phyloP scores from a whole-genome alignment of 768 basidiomycete genomes.

The Lyophyllum shimeji region DNA sequence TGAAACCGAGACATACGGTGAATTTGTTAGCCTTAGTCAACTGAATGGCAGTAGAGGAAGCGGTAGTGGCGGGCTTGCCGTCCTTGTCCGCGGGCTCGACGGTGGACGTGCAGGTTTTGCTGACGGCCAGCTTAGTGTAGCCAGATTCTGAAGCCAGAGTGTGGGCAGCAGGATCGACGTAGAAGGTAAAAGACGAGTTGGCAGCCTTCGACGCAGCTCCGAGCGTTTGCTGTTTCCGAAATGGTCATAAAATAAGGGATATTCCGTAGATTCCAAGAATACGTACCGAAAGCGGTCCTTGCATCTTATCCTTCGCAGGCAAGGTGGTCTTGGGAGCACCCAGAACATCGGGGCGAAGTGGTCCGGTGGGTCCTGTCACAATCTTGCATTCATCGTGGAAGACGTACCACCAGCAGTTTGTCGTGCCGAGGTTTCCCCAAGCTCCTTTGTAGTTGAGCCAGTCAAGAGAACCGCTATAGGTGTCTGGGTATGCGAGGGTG shows the following conservation, averaged over 20 bases:
- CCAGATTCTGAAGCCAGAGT: neutral
- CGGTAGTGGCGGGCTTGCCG: neutral
- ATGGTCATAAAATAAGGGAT: neutral
- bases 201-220: slow-evolving; percentile 8
- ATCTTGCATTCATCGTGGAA: slow-evolving; percentile 15
- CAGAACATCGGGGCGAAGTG: slow-evolving; percentile 14
- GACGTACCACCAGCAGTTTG: slow-evolving; percentile 16
- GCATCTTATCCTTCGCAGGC: neutral
- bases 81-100: neutral
- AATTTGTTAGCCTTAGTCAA: slow-evolving; percentile 7
- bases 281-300: slow-evolving; percentile 15
- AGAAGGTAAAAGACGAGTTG: slow-evolving; percentile 15
- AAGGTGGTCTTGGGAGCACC: slow-evolving; percentile 4
- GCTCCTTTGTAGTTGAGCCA: slow-evolving; percentile 20
- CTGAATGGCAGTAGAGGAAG: neutral
- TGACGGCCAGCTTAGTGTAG: slow-evolving; percentile 9
- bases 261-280: neutral
- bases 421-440: slow-evolving; percentile 18
- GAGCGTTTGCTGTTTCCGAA: slow-evolving; percentile 14
- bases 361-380: slow-evolving; percentile 16
- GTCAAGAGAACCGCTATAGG: slow-evolving; percentile 9
- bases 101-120: slow-evolving; percentile 12
- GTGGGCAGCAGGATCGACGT: slow-evolving; percentile 5
- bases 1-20: slow-evolving; percentile 11
- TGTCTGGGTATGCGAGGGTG: slow-evolving; percentile 14